Base-by-base conservation (phyloP, 176 grass and related monocot genomes). In the Oryza meridionalis region DNA sequence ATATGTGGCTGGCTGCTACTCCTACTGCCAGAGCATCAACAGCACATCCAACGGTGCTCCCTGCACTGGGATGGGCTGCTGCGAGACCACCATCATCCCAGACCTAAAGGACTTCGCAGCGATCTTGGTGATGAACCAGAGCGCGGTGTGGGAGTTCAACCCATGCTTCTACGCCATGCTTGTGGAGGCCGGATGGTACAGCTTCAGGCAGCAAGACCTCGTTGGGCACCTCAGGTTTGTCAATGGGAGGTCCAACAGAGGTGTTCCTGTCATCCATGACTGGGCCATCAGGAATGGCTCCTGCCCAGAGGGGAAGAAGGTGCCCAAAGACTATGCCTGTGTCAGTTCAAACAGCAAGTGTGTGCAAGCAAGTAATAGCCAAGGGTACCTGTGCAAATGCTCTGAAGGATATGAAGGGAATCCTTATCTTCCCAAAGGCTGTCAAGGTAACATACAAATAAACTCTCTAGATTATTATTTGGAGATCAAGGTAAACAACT, bases 151-250 rank as follows among this genome's bases (percentile, higher is more conserved):
- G 88, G 33, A 4, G 4, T 82, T 85, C 77, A 85, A 77, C 35
- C 83, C 88, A 19, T 90, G 88, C 49, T 78, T 66, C 79, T 90
- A 86, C 0, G 58, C 88, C 0, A 90, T 86, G 84, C 38, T 90
- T 4, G 84, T 15, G 2, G 84, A 90, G 65, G 73, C 6, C 4
- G 88, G 79, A 1, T 86, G 79, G 88, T 90, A 86, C 73, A 83
- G n/a, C 15, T 86, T 90, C 75, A 86, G 67, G 47, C 50, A 11
- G 0, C 27, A 77, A 31, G 88, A 90, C 9, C 78, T 90, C 5
- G 3, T 67, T 0, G 44, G 5, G 0, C 15, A 10, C 61, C 81
- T 73, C 6, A 80, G 68, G 32, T 88, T 88, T 33, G 24, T 73
- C 17, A 32, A 79, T 0, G 0, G 25, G 0, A 88, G 44, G 35